phyloP scores from a whole-genome alignment of 2,329 filamentous ascomycete genomes.

The Beauveria sp. region DNA sequence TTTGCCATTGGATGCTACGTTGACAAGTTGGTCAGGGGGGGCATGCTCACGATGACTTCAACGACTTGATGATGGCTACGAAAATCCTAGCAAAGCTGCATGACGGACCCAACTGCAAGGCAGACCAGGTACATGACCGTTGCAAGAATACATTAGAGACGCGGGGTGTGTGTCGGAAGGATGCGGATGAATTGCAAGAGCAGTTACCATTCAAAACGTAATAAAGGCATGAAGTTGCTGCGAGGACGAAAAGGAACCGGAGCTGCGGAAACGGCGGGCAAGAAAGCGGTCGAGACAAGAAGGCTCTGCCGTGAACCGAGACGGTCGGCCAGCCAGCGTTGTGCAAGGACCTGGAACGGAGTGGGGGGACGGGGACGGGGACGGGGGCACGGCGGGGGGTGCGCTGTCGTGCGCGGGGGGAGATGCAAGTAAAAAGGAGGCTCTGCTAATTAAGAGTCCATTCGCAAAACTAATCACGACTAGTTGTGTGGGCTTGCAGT shows the following conservation, averaged over 20 bases:
- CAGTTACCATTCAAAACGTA: background rate
- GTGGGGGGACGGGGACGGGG: background rate
- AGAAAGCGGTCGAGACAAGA: background rate
- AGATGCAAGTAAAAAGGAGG: no score
- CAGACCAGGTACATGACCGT: background rate
- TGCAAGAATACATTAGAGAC: background rate
- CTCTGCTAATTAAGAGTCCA: no score
- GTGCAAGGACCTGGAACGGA: background rate
- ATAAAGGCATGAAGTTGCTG: background rate
- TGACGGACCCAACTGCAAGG: background rate
- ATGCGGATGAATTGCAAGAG: background rate
- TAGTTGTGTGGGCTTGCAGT: background rate
- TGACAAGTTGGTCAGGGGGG: background rate
- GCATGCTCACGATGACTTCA: slow-evolving; percentile 7
- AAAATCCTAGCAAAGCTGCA: background rate
- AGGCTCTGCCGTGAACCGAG: slow-evolving; percentile 7
- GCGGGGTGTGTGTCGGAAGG: background rate
- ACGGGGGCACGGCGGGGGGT: background rate
- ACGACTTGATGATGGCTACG: background rate
- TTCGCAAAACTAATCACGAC: no score
- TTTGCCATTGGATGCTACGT: background rate
- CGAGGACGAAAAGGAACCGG: slow-evolving; percentile 9
- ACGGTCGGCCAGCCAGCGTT: background rate
- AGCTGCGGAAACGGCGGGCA: background rate
- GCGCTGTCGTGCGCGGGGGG: background rate